Evolutionary conservation across 2,329 filamentous ascomycete genomes (phyloP).

Genomic region (Trichophyton benhamiae): DNA sequence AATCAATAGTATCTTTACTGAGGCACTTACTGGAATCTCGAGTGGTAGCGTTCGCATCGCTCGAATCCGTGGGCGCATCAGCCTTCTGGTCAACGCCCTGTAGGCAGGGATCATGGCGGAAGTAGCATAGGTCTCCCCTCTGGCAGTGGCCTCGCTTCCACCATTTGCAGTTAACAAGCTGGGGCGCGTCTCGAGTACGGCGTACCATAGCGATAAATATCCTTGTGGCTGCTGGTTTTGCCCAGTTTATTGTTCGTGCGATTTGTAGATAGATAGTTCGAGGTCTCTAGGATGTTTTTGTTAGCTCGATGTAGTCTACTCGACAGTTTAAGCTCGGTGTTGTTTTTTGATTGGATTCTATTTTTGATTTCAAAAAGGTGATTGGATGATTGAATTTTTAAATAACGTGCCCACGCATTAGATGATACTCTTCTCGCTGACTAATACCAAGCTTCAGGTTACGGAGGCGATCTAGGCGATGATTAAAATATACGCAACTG

Average conservation of each 20-base stretch:
- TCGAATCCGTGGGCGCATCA: neutral
- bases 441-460: too few relatives aligned
- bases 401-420: too few relatives aligned
- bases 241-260: neutral
- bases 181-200: neutral
- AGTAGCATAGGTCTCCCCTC: constrained; percentile 17
- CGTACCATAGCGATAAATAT: neutral
- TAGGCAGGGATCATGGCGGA: constrained; percentile 16
- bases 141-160: constrained; percentile 18
- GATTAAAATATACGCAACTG: too few relatives aligned
- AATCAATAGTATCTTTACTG: neutral
- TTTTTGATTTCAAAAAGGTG: too few relatives aligned
- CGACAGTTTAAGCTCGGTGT: too few relatives aligned
- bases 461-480: too few relatives aligned
- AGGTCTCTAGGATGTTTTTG: too few relatives aligned
- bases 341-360: too few relatives aligned
- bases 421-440: too few relatives aligned
- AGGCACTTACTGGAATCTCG: neutral
- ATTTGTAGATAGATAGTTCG: too few relatives aligned
- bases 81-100: constrained; percentile 11
- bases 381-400: too few relatives aligned
- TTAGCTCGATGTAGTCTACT: too few relatives aligned
- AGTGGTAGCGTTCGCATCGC: neutral
- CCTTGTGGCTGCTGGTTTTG: neutral
- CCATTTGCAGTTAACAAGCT: constrained; percentile 18